These are phyloP conservation scores for Castanospermum australe DNA, from an alignment of 306 rosid genomes.

Conservation along the genomic window DNA sequence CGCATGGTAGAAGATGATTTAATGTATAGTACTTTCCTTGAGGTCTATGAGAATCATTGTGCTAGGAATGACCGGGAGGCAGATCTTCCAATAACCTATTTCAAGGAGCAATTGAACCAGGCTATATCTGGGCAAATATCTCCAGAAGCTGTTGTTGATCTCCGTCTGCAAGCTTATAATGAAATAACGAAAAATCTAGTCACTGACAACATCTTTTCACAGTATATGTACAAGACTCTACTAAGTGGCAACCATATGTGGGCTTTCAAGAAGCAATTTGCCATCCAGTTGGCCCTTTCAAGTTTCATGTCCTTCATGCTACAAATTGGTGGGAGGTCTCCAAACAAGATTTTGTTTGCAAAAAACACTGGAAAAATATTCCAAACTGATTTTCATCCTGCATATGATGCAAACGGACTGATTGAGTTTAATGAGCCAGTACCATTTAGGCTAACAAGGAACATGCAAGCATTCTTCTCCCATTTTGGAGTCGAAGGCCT, in stretches of 20 bases:
- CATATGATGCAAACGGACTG: slow-evolving; percentile 90
- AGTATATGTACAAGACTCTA: slow-evolving; percentile 95
- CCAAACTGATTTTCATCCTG: slow-evolving; percentile 98
- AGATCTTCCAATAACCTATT: slow-evolving; percentile 89
- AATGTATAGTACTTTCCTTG: slow-evolving; percentile 98
- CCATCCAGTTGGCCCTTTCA: slow-evolving; percentile 96
- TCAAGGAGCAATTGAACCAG: slow-evolving; percentile 95
- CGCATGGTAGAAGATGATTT: slow-evolving; percentile 99
- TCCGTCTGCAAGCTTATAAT: slow-evolving; percentile 84
- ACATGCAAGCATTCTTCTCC: slow-evolving; percentile 94
- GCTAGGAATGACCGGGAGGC: slow-evolving; percentile 96
- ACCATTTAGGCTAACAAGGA: slow-evolving; percentile 97
- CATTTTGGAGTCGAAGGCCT: slow-evolving; percentile 97
- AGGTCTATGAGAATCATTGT: slow-evolving; percentile 98
- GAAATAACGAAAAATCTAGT: slow-evolving; percentile 79
- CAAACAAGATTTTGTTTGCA: slow-evolving; percentile 93
- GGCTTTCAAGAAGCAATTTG: slow-evolving; percentile 99
- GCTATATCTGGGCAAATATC: slow-evolving; percentile 92
- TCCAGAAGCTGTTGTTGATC: slow-evolving; percentile 90
- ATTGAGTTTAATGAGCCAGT: slow-evolving; percentile 94
- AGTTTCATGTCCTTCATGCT: slow-evolving; percentile 96
- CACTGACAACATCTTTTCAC: slow-evolving; percentile 87
- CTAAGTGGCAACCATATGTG: slow-evolving; percentile 90
- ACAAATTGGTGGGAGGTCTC: slow-evolving; percentile 98
- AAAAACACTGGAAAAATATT: slow-evolving; percentile 98